Percentiles rank a stretch among this genome's conserved stretches.
phyloP scores from a whole-genome alignment of 2,329 filamentous ascomycete species.

The Cladosporium velox region DNA sequence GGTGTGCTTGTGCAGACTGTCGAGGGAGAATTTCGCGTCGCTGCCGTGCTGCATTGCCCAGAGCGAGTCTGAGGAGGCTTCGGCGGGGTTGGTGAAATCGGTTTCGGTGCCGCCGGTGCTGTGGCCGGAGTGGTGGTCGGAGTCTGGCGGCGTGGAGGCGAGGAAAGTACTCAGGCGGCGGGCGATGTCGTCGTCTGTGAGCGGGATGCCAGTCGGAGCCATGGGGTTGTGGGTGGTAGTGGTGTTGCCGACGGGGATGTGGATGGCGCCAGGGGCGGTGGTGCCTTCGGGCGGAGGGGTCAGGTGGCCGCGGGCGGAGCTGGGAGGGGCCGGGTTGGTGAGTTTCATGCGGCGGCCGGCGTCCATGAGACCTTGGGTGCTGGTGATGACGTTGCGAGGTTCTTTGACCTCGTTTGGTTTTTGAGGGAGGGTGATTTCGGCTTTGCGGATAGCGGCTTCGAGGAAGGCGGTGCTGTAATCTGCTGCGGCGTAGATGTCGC shows the following conservation, averaged over 20 bases:
- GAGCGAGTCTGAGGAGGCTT: slow-evolving; percentile 1
- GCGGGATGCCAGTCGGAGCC: slow-evolving; percentile 23
- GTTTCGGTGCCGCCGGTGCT: slow-evolving; percentile 17
- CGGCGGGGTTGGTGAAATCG: slow-evolving; percentile 12
- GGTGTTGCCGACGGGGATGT: slow-evolving; percentile 2
- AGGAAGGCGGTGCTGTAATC: slow-evolving; percentile 94
- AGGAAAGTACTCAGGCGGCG: slow-evolving; percentile 52
- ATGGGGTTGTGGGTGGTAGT: slow-evolving; percentile 5
- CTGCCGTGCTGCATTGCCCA: background rate
- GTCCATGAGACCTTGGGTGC: slow-evolving; percentile 50
- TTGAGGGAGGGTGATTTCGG: slow-evolving; percentile 69
- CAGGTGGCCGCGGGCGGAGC: slow-evolving; percentile 26
- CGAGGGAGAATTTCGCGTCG: slow-evolving; percentile 9
- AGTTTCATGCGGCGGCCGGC: slow-evolving; percentile 46
- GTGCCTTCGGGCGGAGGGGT: slow-evolving; percentile 36
- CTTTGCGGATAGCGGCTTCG: slow-evolving; percentile 87
- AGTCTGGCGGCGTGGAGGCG: slow-evolving; percentile 52
- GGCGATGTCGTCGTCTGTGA: slow-evolving; percentile 51
- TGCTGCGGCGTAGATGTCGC: slow-evolving; percentile 89
- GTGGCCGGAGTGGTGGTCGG: slow-evolving; percentile 28
- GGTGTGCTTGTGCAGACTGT: background rate
- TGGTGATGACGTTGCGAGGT: slow-evolving; percentile 39
- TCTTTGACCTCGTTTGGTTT: slow-evolving; percentile 36
- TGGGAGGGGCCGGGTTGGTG: slow-evolving; percentile 17
- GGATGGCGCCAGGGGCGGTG: background rate